Conservation (phyloP, 2,329 filamentous ascomycete species). For the Hymenoscyphus fructigenus region DNA sequence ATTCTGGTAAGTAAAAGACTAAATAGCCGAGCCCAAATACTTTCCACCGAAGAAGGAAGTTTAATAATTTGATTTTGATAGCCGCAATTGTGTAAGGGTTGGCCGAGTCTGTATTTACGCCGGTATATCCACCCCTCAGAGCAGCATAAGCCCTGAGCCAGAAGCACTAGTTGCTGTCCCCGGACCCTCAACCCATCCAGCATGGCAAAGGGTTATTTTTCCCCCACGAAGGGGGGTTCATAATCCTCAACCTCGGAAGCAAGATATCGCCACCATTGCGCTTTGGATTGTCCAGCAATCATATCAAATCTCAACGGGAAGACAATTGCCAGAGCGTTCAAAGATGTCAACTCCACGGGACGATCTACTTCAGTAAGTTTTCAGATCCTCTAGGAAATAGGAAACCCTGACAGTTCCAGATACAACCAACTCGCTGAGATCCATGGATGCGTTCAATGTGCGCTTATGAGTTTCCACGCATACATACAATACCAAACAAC, state of each 20-base stretch:
- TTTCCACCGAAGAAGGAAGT: not conserved
- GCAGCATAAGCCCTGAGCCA: not conserved
- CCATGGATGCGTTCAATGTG: conserved; percentile 19
- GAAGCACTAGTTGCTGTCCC: not conserved
- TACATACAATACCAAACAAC: conserved; percentile 21
- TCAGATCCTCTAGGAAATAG: not conserved
- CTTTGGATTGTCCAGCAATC: conserved; percentile 21
- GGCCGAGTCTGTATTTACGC: conserved; percentile 22
- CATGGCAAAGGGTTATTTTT: conserved; percentile 10
- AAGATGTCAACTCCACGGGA: conserved; percentile 11
- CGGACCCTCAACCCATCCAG: conserved; percentile 11
- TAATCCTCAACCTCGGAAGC: conserved; percentile 11
- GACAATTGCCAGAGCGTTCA: conserved; percentile 16
- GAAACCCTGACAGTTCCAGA: conserved; percentile 6
- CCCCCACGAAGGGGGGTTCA: conserved; percentile 7
- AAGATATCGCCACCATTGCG: conserved; percentile 9
- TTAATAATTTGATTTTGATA: not conserved
- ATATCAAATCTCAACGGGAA: conserved; percentile 13
- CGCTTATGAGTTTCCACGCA: conserved; percentile 21
- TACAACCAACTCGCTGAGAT: conserved; percentile 17
- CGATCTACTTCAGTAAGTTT: conserved; percentile 12
- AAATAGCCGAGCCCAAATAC: not conserved
- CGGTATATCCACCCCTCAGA: not conserved
- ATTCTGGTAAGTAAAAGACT: conserved; percentile 17
- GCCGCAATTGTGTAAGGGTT: conserved; percentile 23